Evolutionary conservation across 2,329 filamentous ascomycete species (phyloP).

Genomic region (Alternaria arborescens): DNA sequence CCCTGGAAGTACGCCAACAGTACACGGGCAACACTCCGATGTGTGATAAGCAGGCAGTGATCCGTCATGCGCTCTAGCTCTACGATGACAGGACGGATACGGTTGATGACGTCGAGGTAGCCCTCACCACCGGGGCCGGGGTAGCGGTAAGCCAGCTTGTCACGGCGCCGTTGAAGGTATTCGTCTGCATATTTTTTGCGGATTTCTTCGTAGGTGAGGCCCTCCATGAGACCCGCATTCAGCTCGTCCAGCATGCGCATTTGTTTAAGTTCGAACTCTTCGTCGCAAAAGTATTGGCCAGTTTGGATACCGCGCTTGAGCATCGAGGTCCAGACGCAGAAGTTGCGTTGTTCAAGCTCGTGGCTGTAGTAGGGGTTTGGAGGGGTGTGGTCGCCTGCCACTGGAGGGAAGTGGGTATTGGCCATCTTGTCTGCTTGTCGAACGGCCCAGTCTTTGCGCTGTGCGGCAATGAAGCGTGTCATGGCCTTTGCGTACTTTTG

Average conservation of each 20-base stretch:
- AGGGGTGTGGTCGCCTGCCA: slow-evolving; percentile 89
- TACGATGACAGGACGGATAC: slow-evolving; percentile 91
- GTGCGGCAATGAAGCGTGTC: slow-evolving; percentile 81
- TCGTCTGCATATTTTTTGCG: slow-evolving; percentile 79
- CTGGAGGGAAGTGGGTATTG: slow-evolving; percentile 84
- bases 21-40: slow-evolving; percentile 90
- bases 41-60: slow-evolving; percentile 89
- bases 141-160: slow-evolving; percentile 97
- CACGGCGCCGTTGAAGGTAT: slow-evolving; percentile 77
- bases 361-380: slow-evolving; percentile 82
- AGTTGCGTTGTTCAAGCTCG: slow-evolving; percentile 74
- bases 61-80: slow-evolving; percentile 98
- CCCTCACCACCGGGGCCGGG: slow-evolving; percentile 95
- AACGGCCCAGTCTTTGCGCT: slow-evolving; percentile 82
- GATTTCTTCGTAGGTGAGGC: slow-evolving; percentile 93
- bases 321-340: slow-evolving; percentile 99
- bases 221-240: slow-evolving; percentile 91
- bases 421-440: slow-evolving; percentile 81
- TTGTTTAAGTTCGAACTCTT: slow-evolving; percentile 92
- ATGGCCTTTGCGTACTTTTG: slow-evolving; percentile 80
- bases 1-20: slow-evolving; percentile 97
- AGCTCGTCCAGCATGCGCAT: slow-evolving; percentile 99
- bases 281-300: slow-evolving; percentile 89
- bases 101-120: slow-evolving; percentile 96
- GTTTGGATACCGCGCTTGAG: slow-evolving; percentile 88